Percentiles rank a stretch among this genome's conserved stretches.
Conservation (phyloP, 2,329 filamentous ascomycete genomes). For the Periconia sp. region DNA sequence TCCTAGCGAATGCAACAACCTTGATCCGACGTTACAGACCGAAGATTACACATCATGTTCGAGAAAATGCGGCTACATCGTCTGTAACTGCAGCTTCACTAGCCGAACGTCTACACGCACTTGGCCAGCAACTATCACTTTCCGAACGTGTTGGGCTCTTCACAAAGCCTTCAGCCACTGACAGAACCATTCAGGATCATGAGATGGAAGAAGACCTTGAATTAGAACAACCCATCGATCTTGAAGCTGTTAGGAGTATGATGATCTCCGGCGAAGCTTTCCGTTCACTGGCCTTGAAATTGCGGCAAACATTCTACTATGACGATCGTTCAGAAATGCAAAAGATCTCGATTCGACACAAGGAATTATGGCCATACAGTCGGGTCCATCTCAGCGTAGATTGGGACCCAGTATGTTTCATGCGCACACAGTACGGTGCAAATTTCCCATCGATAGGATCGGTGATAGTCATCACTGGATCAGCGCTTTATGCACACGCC, state of each 20-base stretch:
- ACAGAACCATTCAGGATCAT: not conserved
- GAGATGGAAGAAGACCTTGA: not conserved
- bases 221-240: not conserved
- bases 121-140: slow-evolving; percentile 6
- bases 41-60: slow-evolving; percentile 10
- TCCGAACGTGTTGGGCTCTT: slow-evolving; percentile 6
- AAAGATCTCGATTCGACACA: not conserved
- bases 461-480: slow-evolving; percentile 12
- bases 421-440: slow-evolving; percentile 11
- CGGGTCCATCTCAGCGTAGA: slow-evolving; percentile 2
- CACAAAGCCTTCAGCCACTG: not conserved
- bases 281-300: not conserved
- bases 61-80: slow-evolving; percentile 2
- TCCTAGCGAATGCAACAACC: slow-evolving; percentile 1
- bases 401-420: slow-evolving; percentile 5
- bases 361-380: not conserved
- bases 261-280: not conserved
- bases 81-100: not conserved
- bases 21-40: slow-evolving; percentile 9
- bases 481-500: slow-evolving; percentile 14
- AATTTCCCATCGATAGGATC: slow-evolving; percentile 6
- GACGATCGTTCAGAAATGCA: not conserved
- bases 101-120: not conserved
- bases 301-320: not conserved
- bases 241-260: not conserved